Percentiles rank a stretch among this genome's conserved stretches.
Evolutionary conservation across 371 early-diverging fungal species (phyloP).

Genomic region (Rozella allomycis): DNA sequence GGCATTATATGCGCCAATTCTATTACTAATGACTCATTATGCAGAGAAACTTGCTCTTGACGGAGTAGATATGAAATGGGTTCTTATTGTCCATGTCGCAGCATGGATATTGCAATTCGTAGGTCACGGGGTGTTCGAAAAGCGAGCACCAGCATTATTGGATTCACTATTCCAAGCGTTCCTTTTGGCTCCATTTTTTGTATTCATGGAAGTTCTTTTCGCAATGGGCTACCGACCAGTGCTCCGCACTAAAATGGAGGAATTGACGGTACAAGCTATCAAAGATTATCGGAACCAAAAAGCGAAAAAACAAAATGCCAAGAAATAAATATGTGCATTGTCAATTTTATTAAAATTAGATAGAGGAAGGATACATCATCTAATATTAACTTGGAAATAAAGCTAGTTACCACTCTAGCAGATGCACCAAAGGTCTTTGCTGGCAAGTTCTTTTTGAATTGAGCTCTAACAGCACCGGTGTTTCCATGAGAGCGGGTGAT

Average conservation of each 20-base stretch:
- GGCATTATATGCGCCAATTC: constrained; percentile 35
- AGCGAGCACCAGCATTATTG: constrained; percentile 63
- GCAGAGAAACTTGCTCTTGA: constrained; percentile 28
- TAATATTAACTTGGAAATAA: constrained; percentile 7
- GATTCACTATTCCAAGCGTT: constrained; percentile 68
- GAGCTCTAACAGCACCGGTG: constrained; percentile 85
- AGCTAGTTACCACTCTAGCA: constrained; percentile 49
- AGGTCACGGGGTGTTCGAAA: constrained; percentile 66
- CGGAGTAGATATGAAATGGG: constrained; percentile 26
- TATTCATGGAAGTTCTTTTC: constrained; percentile 72
- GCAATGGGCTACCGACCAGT: constrained; percentile 53
- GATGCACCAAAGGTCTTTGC: constrained; percentile 75
- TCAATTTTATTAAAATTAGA: constrained; percentile 29
- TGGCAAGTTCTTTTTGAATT: constrained; percentile 88
- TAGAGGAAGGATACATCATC: constrained; percentile 85
- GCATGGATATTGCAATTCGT: constrained; percentile 75
- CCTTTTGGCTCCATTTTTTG: constrained; percentile 83
- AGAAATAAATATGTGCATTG: too few relatives aligned
- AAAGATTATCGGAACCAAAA: too few relatives aligned
- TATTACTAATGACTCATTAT: constrained; percentile 24
- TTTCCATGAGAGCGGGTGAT: constrained; percentile 85
- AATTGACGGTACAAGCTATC: constrained; percentile 34
- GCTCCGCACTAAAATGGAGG: constrained; percentile 36
- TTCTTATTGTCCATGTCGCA: constrained; percentile 32
- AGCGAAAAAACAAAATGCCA: too few relatives aligned